Percentiles rank a stretch among this genome's conserved stretches.
Conservation (phyloP, 345 rosid genomes). For the Eucalyptus curtisii region DNA sequence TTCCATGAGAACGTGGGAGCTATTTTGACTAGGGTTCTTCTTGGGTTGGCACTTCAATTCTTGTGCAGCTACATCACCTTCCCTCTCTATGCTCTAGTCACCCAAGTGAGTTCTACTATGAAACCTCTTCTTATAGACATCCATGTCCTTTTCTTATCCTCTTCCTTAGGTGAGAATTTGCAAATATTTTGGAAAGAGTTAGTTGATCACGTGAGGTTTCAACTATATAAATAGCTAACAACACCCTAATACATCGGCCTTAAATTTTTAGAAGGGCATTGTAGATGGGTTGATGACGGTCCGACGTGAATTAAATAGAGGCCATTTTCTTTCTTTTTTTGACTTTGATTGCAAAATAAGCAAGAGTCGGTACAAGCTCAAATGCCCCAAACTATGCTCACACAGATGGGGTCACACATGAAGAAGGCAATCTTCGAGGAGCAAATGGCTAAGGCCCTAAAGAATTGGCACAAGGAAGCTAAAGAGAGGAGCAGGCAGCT, state of each 20-base stretch:
- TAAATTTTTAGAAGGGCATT: background rate
- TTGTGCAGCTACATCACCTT: constrained; percentile 48
- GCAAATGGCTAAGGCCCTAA: constrained; percentile 40
- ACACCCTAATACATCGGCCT: background rate
- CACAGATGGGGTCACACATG: constrained; percentile 60
- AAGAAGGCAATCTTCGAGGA: constrained; percentile 44
- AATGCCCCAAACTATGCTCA: background rate
- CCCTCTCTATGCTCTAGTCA: constrained; percentile 45
- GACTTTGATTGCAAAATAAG: background rate
- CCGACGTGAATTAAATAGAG: background rate
- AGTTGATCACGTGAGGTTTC: background rate
- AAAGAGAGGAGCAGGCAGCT: constrained; percentile 10
- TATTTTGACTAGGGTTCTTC: constrained; percentile 10
- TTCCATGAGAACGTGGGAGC: constrained; percentile 18
- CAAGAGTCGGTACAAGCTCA: background rate
- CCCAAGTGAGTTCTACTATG: constrained; percentile 26
- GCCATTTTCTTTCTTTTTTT: background rate
- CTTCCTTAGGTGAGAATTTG: background rate
- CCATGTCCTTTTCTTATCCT: background rate
- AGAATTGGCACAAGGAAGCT: constrained; percentile 33
- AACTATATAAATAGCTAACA: background rate
- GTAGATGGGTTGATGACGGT: background rate
- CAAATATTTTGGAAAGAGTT: background rate
- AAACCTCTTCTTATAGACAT: background rate
- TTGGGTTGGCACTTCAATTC: constrained; percentile 26